Percentiles rank a stretch among this genome's conserved stretches.
phyloP scores from a whole-genome alignment of 73 alveolate species.

The Paramecium pentaurelia region DNA sequence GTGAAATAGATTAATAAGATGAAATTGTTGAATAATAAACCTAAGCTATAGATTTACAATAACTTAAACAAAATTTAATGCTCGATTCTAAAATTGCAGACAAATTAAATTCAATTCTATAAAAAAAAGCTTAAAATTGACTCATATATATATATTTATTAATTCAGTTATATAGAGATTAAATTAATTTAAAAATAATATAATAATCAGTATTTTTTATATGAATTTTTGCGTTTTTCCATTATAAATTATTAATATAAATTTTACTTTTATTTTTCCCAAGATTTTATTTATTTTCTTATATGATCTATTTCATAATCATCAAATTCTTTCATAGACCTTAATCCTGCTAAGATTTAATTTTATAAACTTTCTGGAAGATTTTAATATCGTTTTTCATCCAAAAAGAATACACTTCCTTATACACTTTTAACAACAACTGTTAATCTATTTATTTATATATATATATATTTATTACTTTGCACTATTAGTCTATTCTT shows the following conservation, averaged over 20 bases:
- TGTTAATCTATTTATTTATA: neutral
- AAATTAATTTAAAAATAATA: neutral
- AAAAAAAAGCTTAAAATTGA: conserved; percentile 20
- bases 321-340: conserved; percentile 11
- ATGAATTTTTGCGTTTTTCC: neutral
- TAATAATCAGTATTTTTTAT: neutral
- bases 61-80: neutral
- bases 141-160: neutral
- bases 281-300: neutral
- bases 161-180: neutral
- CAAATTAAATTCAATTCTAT: conserved; percentile 12
- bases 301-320: neutral
- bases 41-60: neutral
- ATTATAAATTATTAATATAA: neutral
- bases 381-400: neutral
- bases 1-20: conserved; percentile 31
- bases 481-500: neutral
- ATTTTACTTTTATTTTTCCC: neutral
- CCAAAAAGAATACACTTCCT: conserved; percentile 1
- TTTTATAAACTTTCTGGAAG: conserved; percentile 10
- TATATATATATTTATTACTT: neutral
- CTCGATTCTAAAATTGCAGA: conserved; percentile 24
- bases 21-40: neutral
- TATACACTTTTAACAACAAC: neutral
- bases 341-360: neutral